Percentiles rank a stretch among this genome's conserved stretches.
Evolutionary conservation across 1,284 basidiomycete species (phyloP).

Genomic region (Sanghuangporus baumii): DNA sequence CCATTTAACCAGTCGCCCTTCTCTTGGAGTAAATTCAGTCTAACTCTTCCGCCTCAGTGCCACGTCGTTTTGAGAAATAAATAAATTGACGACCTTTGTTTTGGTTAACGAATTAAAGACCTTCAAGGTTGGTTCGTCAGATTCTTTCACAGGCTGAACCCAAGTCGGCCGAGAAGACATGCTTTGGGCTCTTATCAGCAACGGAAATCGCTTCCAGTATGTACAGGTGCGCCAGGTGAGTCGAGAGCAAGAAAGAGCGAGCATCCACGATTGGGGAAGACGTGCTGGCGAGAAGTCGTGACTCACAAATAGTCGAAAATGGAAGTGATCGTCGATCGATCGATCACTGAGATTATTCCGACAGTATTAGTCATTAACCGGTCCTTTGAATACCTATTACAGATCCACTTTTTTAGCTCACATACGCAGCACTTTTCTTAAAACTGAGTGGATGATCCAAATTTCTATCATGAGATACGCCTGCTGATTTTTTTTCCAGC

Average conservation of each 20-base stretch:
- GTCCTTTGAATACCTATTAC: too few relatives aligned
- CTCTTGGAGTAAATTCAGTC: conserved; percentile 80
- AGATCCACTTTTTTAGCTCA: too few relatives aligned
- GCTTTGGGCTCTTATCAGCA: background rate
- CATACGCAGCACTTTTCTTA: too few relatives aligned
- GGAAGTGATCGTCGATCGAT: conserved; percentile 2
- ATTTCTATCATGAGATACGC: too few relatives aligned
- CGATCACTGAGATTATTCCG: background rate
- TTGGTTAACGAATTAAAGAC: conserved; percentile 95
- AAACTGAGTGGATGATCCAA: too few relatives aligned
- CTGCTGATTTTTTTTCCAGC: too few relatives aligned
- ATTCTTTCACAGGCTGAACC: conserved; percentile 23
- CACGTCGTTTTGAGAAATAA: background rate
- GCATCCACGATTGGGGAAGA: conserved; percentile 2
- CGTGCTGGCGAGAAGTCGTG: background rate
- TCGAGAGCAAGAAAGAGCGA: conserved; percentile 1
- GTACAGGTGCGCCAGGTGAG: background rate
- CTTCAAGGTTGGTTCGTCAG: conserved; percentile 64
- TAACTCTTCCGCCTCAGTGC: conserved; percentile 27
- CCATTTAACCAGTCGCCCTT: conserved; percentile 92
- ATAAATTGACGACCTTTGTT: conserved; percentile 52
- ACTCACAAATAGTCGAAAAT: conserved; percentile 2
- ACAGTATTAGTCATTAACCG: background rate
- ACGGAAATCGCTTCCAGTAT: conserved; percentile 1
- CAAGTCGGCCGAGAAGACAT: conserved; percentile 51